Evolutionary conservation across 2,329 filamentous ascomycete species (phyloP).

Genomic region (Monilinia fructigena): DNA sequence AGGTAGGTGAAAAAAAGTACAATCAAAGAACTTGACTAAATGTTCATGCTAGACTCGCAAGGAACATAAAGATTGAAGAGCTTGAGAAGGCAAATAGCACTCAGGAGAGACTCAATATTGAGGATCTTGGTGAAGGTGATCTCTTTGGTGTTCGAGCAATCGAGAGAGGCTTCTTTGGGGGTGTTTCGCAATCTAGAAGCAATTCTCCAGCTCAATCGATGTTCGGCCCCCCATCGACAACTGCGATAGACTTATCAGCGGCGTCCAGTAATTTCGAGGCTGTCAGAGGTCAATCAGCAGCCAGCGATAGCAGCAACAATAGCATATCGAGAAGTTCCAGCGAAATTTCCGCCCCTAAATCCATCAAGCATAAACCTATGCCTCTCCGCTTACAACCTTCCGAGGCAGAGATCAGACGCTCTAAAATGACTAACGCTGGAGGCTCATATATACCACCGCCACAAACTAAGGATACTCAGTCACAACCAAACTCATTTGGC

Average conservation of each 20-base stretch:
- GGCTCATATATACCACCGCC: conserved; percentile 13
- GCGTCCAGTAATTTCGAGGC: conserved; percentile 1
- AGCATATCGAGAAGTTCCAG: neutral
- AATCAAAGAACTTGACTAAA: conserved; percentile 5
- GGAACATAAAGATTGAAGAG: conserved; percentile 21
- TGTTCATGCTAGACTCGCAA: conserved; percentile 15
- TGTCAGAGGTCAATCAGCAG: neutral
- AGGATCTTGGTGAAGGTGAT: conserved; percentile 25
- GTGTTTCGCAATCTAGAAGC: conserved; percentile 27
- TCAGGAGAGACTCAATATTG: conserved; percentile 18
- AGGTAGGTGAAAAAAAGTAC: conserved; percentile 1
- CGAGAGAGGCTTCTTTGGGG: conserved; percentile 27
- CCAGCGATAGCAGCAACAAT: neutral
- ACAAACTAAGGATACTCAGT: conserved; percentile 2
- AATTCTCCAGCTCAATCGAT: conserved; percentile 23
- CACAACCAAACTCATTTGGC: neutral
- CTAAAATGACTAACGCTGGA: neutral
- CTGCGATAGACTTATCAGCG: neutral
- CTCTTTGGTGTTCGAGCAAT: conserved; percentile 30
- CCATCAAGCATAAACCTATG: conserved; percentile 12
- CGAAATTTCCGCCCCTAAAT: conserved; percentile 9
- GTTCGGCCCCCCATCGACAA: conserved; percentile 15
- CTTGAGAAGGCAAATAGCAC: conserved; percentile 16
- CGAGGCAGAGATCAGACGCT: conserved; percentile 5
- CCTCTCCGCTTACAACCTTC: conserved; percentile 19